These are phyloP conservation scores for Talaromyces liani DNA, from an alignment of 495 filamentous ascomycete genomes.

Conservation along the genomic window DNA sequence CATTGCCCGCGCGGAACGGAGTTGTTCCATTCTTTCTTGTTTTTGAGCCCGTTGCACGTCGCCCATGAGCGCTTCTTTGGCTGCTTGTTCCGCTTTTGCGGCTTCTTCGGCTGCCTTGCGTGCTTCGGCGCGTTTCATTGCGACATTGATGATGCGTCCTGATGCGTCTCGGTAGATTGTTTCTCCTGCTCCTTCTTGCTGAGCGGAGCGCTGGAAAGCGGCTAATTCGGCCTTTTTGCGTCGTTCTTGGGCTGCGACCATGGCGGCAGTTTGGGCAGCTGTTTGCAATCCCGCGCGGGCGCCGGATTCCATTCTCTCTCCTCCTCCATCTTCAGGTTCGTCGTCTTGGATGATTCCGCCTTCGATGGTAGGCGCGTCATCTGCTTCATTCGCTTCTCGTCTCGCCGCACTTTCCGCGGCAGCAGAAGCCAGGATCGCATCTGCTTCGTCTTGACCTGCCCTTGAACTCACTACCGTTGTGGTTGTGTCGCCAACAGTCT, in stretches of 20 bases:
- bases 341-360: conserved; percentile 11
- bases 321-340: conserved; percentile 10
- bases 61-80: conserved; percentile 61
- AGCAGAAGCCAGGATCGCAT: conserved; percentile 74
- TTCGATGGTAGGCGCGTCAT: conserved; percentile 36
- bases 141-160: conserved; percentile 82
- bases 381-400: conserved; percentile 31
- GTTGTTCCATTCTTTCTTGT: conserved; percentile 48
- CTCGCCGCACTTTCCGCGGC: conserved; percentile 51
- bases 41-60: conserved; percentile 64
- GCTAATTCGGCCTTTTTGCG: conserved; percentile 34
- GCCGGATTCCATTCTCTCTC: conserved; percentile 68
- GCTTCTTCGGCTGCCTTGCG: conserved; percentile 66
- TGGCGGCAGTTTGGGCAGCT: conserved; percentile 63
- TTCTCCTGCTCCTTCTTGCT: conserved; percentile 45
- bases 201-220: background rate
- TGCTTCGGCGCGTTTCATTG: conserved; percentile 82
- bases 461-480: conserved; percentile 29
- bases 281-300: conserved; percentile 81
- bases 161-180: conserved; percentile 92
- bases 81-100: conserved; percentile 51
- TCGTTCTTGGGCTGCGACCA: conserved; percentile 68
- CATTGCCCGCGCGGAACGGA: conserved; percentile 76
- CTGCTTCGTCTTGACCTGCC: conserved; percentile 53
- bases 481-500: conserved; percentile 47